Percentiles rank a stretch among this genome's conserved stretches.
These are phyloP conservation scores for Schizothecium vesticola DNA, from an alignment of 495 filamentous ascomycete species.

Conservation along the genomic window DNA sequence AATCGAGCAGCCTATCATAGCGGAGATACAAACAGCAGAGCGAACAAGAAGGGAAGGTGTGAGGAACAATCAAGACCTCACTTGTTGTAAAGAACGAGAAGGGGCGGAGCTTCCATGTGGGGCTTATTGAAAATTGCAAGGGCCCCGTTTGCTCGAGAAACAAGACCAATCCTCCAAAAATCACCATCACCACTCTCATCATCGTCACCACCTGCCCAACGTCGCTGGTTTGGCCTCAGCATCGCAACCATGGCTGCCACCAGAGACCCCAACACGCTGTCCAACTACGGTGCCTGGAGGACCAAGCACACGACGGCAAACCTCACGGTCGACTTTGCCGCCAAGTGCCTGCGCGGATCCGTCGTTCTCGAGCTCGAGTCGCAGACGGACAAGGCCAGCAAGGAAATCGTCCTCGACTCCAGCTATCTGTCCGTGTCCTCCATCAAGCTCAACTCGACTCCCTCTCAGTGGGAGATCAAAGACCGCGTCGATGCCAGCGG, in stretches of 20 bases:
- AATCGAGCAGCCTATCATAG: neutral
- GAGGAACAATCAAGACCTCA: constrained; percentile 7
- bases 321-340: constrained; percentile 75
- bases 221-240: constrained; percentile 26
- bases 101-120: constrained; percentile 23
- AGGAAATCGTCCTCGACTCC: constrained; percentile 81
- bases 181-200: constrained; percentile 9
- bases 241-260: constrained; percentile 47
- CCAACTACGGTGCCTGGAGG: constrained; percentile 81
- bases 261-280: constrained; percentile 84
- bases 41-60: constrained; percentile 28
- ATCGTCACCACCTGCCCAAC: constrained; percentile 6
- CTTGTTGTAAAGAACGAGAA: neutral
- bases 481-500: constrained; percentile 70
- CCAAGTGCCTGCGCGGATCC: constrained; percentile 65
- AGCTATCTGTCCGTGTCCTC: constrained; percentile 66
- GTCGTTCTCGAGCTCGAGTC: constrained; percentile 70
- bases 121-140: constrained; percentile 23
- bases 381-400: constrained; percentile 58
- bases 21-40: constrained; percentile 16
- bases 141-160: constrained; percentile 23
- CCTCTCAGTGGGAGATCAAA: constrained; percentile 62
- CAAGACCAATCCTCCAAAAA: constrained; percentile 14
- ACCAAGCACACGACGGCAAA: constrained; percentile 76
- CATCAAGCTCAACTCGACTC: constrained; percentile 54